Evolutionary conservation across 108 stramenopile genomes (phyloP), one percentile per base, ranked within the genome.

Genomic region (Nitzschia putrida): DNA sequence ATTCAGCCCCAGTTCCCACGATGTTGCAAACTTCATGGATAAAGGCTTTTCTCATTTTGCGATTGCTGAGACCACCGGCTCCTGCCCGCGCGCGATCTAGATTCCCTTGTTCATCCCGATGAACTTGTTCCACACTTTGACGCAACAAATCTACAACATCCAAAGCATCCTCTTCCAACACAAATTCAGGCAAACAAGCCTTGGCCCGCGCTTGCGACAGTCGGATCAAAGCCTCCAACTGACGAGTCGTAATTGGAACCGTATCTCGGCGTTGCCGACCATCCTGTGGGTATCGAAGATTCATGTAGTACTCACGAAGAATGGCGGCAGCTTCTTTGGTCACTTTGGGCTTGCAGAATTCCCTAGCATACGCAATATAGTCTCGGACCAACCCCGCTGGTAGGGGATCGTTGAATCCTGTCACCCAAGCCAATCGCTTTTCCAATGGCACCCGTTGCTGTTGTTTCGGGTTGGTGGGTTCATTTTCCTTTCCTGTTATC

Each of bases 171-270:
- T 94, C 92, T 23, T 77, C 80, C 9, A 97, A 84, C 13, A 98
- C 97, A 57, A 82, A 83, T 11, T 94, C 93, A 23, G 97, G 74
- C 26, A 98, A 82, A 53, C 97, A 97, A 23, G 96, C 88, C 58
- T 96, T 97, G 10, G 99, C 99, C 0, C 99, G 81, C 16, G 97
- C 99, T 78, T 99, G 96, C 9, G 93, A 85, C 2, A 95, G 74
- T 14, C 93, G 92, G 47, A 99, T 95, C 53, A 99, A 70, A 12
- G 91, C 92, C 81, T 99, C 97, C 44, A 99, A 82, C 71, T 99
- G 99, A 9, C 99, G 87, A 20, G 95, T 96, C 9, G 97, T 98
- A 49, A 99, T 96, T n/a, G 97, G 97, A 21, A 94, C 88, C 24
- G 83, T 82, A 55, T 94, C 90, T 20, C 70, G 70, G 26, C 63